These are phyloP conservation scores for Hypomyces rosellus DNA, from an alignment of 2,329 filamentous ascomycete species.

Conservation along the genomic window DNA sequence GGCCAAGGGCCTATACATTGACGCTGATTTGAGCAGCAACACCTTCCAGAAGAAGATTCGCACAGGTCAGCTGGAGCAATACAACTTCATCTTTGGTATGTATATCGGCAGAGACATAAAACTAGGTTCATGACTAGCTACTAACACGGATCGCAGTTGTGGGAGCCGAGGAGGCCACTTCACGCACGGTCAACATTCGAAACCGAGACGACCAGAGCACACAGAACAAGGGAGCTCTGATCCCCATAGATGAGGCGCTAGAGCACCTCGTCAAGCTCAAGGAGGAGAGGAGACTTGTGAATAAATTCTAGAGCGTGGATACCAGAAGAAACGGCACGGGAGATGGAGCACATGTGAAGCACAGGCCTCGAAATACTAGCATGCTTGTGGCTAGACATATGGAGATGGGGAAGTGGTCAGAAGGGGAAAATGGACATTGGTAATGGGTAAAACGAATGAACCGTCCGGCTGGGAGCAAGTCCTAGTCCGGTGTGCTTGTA, in stretches of 20 bases:
- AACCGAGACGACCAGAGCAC: conserved; percentile 58
- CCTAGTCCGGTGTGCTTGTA: not conserved
- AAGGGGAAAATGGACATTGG: not conserved
- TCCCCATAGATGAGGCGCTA: conserved; percentile 50
- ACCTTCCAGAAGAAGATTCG: conserved; percentile 88
- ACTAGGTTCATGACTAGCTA: not conserved
- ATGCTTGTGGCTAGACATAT: too few species aligned
- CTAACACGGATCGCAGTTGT: conserved; percentile 40
- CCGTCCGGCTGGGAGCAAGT: not conserved
- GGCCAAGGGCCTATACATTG: conserved; percentile 59
- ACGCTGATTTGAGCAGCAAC: conserved; percentile 57
- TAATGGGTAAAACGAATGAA: not conserved
- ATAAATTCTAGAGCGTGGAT: conserved; percentile 25
- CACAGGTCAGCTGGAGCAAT: conserved; percentile 71
- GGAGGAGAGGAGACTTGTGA: conserved; percentile 36
- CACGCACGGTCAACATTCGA: conserved; percentile 55
- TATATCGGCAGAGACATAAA: conserved; percentile 3
- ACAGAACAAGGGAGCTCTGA: conserved; percentile 54
- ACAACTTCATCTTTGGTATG: conserved; percentile 75
- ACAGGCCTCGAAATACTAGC: not conserved
- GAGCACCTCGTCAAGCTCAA: conserved; percentile 48
- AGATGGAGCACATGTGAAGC: not conserved
- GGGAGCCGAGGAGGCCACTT: conserved; percentile 55
- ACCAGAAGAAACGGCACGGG: too few species aligned
- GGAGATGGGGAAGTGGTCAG: not conserved